Conservation (phyloP, 1,139 yeast species). For the Yamadazyma epiphylla region DNA sequence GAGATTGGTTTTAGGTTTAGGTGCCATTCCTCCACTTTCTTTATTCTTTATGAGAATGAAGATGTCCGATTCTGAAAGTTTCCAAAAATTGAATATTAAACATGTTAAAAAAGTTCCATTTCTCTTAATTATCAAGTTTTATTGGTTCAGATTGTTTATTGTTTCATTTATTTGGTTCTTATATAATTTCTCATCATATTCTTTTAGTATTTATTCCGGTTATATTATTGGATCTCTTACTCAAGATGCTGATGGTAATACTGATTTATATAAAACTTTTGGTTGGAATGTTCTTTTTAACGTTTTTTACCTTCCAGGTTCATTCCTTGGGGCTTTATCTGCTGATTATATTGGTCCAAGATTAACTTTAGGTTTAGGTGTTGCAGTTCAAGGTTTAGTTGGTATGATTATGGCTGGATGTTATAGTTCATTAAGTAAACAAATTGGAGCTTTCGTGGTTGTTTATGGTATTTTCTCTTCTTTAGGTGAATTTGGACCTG, state of each 20-base stretch:
- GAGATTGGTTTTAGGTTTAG: slow-evolving; percentile 89
- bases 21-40: slow-evolving; percentile 84
- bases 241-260: slow-evolving; percentile 26
- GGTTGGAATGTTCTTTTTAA: slow-evolving; percentile 94
- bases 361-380: slow-evolving; percentile 67
- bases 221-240: slow-evolving; percentile 58
- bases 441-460: slow-evolving; percentile 76
- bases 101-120: slow-evolving; percentile 60
- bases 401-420: slow-evolving; percentile 86
- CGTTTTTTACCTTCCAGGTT: slow-evolving; percentile 86
- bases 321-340: slow-evolving; percentile 74
- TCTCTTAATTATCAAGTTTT: slow-evolving; percentile 66
- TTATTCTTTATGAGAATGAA: slow-evolving; percentile 74
- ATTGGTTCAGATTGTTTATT: slow-evolving; percentile 73
- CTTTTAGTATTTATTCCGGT: slow-evolving; percentile 81
- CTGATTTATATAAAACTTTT: slow-evolving; percentile 64
- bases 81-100: slow-evolving; percentile 67
- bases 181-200: slow-evolving; percentile 83
- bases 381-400: slow-evolving; percentile 65
- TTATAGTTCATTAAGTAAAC: slow-evolving; percentile 50
- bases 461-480: slow-evolving; percentile 84
- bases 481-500: slow-evolving; percentile 92
- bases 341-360: slow-evolving; percentile 92
- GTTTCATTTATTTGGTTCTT: slow-evolving; percentile 85
- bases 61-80: slow-evolving; percentile 70